Percentiles rank a stretch among this genome's conserved stretches.
These are phyloP conservation scores for Mycothermus thermophilus DNA, from an alignment of 495 filamentous ascomycete genomes.

Conservation along the genomic window DNA sequence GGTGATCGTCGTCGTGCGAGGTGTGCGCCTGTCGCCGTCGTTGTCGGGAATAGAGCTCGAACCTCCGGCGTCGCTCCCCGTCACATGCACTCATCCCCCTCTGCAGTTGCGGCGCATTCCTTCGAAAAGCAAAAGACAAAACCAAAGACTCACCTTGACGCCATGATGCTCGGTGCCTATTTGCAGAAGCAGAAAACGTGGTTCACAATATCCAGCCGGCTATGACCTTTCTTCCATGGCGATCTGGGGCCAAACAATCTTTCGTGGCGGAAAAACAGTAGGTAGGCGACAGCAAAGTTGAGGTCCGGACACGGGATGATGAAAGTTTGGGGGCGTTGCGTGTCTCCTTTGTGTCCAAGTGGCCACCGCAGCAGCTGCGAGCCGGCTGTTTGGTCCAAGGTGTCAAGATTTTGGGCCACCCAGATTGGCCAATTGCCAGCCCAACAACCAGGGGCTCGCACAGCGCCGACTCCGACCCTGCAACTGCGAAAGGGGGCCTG, in stretches of 20 bases:
- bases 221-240: constrained; percentile 1
- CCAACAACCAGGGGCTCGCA: too few species aligned
- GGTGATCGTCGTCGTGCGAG: too few species aligned
- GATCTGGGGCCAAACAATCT: not conserved
- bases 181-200: not conserved
- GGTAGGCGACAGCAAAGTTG: not conserved
- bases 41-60: too few species aligned
- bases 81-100: not conserved
- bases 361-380: too few species aligned
- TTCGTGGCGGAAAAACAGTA: not conserved
- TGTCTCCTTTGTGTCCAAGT: constrained; percentile 2
- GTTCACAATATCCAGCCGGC: not conserved
- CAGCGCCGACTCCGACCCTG: too few species aligned
- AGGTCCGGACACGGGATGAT: too few species aligned
- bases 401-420: constrained; percentile 12
- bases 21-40: too few species aligned
- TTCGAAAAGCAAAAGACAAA: not conserved
- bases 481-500: too few species aligned
- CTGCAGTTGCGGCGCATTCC: not conserved
- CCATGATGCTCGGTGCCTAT: constrained; percentile 8
- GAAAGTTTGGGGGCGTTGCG: too few species aligned
- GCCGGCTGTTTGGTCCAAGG: constrained; percentile 4
- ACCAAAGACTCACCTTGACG: constrained; percentile 11
- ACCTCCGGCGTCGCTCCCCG: too few species aligned
- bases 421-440: constrained; percentile 13